These are phyloP conservation scores for Lactifluus rugatus DNA, from an alignment of 768 basidiomycete genomes.

Conservation along the genomic window DNA sequence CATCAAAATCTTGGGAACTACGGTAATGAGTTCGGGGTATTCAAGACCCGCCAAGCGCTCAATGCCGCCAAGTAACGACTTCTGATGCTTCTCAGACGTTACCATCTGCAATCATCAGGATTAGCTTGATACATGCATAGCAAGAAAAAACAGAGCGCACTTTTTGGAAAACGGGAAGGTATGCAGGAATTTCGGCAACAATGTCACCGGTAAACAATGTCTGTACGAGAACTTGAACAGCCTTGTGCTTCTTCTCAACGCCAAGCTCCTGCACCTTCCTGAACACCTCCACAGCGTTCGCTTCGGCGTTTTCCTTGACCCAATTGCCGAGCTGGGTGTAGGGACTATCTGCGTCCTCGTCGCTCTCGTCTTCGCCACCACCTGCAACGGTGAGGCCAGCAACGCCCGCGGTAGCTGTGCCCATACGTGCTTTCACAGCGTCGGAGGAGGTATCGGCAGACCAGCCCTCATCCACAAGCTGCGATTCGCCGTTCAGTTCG, in stretches of 20 bases:
- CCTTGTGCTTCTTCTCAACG: slow-evolving; percentile 92
- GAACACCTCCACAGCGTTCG: slow-evolving; percentile 58
- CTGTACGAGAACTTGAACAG: slow-evolving; percentile 73
- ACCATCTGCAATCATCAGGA: slow-evolving; percentile 49
- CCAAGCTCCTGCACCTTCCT: slow-evolving; percentile 87
- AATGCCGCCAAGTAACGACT: slow-evolving; percentile 85
- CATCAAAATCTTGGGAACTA: slow-evolving; percentile 90
- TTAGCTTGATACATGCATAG: neutral
- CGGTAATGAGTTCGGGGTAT: slow-evolving; percentile 58
- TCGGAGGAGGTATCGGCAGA: slow-evolving; percentile 85
- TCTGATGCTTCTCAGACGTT: slow-evolving; percentile 91
- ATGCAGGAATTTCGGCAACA: slow-evolving; percentile 51
- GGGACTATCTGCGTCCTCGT: slow-evolving; percentile 79
- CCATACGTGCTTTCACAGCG: slow-evolving; percentile 76
- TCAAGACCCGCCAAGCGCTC: slow-evolving; percentile 76
- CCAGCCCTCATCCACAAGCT: slow-evolving; percentile 70
- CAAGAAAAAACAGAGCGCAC: slow-evolving; percentile 33
- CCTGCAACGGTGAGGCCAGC: slow-evolving; percentile 41
- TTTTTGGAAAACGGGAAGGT: slow-evolving; percentile 66
- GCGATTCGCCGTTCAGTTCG: slow-evolving; percentile 53
- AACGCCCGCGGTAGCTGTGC: slow-evolving; percentile 52
- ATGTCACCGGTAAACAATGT: slow-evolving; percentile 72
- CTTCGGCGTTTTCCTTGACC: slow-evolving; percentile 63
- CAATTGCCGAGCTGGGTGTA: slow-evolving; percentile 77
- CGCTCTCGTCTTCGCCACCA: slow-evolving; percentile 80